phyloP scores from a whole-genome alignment of 352 stramenopile genomes.

The Pythium graminicola region DNA sequence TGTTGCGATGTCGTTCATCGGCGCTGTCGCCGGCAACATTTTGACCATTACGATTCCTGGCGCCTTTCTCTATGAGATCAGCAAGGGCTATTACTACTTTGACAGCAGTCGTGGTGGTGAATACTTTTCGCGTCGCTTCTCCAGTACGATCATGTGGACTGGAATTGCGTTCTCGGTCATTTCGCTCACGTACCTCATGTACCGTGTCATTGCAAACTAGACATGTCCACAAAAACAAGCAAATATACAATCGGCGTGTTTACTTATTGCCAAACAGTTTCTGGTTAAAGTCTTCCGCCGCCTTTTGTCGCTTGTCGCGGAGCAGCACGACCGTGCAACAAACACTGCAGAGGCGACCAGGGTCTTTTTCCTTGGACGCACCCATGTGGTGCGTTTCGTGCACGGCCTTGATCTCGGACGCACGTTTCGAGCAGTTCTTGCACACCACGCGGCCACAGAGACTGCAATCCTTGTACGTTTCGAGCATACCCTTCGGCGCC shows the following conservation, averaged over 20 bases:
- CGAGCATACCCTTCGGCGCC: constrained; percentile 63
- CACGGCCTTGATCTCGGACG: constrained; percentile 54
- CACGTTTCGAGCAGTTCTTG: constrained; percentile 80
- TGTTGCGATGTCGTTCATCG: constrained; percentile 72
- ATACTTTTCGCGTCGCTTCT: constrained; percentile 51
- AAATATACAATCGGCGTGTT: constrained; percentile 1
- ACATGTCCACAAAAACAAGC: not conserved
- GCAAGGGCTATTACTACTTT: constrained; percentile 39
- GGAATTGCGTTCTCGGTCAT: constrained; percentile 49
- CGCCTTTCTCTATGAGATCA: constrained; percentile 70
- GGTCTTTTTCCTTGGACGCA: constrained; percentile 49
- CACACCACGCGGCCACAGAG: constrained; percentile 72
- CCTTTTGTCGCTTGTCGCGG: constrained; percentile 65
- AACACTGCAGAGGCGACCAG: constrained; percentile 58
- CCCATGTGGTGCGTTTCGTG: constrained; percentile 15
- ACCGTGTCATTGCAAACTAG: constrained; percentile 30
- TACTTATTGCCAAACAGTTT: constrained; percentile 66
- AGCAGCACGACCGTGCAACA: constrained; percentile 76
- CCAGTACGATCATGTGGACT: constrained; percentile 40
- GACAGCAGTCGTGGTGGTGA: constrained; percentile 31
- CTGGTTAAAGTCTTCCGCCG: constrained; percentile 72
- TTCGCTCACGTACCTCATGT: constrained; percentile 64
- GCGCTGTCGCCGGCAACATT: constrained; percentile 62
- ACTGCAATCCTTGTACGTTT: constrained; percentile 66
- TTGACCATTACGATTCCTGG: constrained; percentile 65